phyloP scores from a whole-genome alignment of 306 rosid genomes.

The Sindora glabra region DNA sequence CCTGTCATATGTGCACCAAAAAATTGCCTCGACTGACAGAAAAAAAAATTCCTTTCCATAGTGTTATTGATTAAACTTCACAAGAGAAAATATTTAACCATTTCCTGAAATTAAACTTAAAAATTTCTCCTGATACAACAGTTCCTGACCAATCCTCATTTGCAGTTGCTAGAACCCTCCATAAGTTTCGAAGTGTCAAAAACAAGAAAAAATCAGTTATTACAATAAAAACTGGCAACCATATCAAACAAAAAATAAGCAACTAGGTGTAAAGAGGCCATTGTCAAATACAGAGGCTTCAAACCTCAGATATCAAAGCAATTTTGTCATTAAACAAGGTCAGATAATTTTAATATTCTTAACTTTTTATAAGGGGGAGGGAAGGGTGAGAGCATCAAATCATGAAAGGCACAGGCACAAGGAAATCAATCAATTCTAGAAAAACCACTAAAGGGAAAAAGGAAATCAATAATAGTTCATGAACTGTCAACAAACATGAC shows the following conservation, averaged over 20 bases:
- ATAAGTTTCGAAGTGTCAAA: background rate
- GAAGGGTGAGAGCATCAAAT: too few species aligned
- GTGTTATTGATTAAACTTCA: too few species aligned
- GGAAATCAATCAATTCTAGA: background rate
- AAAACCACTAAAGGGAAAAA: background rate
- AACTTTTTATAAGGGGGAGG: too few species aligned
- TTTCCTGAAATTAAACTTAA: too few species aligned
- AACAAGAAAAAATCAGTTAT: background rate
- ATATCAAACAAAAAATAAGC: background rate
- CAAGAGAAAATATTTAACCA: too few species aligned
- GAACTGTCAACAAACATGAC: conserved; percentile 1
- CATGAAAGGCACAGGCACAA: too few species aligned
- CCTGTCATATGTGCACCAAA: background rate
- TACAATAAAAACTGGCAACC: background rate
- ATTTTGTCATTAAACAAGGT: background rate
- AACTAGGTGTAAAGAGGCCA: background rate
- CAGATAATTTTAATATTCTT: too few species aligned
- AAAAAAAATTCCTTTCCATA: background rate
- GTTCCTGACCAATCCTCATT: too few species aligned
- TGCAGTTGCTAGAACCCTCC: too few species aligned
- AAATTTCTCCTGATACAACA: too few species aligned
- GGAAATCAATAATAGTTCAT: conserved; percentile 1
- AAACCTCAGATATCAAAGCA: background rate
- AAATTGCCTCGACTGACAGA: background rate
- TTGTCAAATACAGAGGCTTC: background rate